These are phyloP conservation scores for Echinosophora koreensis DNA, from an alignment of 306 rosid genomes.

Conservation along the genomic window DNA sequence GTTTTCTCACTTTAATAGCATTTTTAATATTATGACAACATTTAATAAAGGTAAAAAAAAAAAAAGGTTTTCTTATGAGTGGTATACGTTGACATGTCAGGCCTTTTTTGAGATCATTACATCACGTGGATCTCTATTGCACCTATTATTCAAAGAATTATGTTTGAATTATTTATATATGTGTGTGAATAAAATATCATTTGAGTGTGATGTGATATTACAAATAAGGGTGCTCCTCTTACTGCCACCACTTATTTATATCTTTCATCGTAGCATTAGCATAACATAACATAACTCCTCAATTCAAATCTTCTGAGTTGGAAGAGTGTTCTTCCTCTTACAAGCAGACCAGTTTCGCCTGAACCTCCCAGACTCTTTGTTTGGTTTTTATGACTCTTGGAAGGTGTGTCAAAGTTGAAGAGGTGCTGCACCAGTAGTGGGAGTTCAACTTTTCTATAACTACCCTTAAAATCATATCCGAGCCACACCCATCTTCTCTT, in stretches of 20 bases:
- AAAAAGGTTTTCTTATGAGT: background rate
- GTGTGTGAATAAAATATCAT: too few species aligned
- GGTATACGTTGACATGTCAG: background rate
- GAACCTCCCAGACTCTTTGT: conserved; percentile 39
- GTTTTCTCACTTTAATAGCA: too few species aligned
- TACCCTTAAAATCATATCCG: background rate
- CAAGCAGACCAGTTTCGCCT: conserved; percentile 38
- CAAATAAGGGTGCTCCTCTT: background rate
- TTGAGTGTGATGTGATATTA: too few species aligned
- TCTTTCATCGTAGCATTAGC: background rate
- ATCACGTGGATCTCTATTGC: conserved; percentile 12
- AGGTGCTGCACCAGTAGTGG: background rate
- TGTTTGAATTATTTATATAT: too few species aligned
- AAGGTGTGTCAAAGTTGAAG: conserved; percentile 25
- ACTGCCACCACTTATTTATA: conserved; percentile 23
- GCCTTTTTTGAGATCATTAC: background rate
- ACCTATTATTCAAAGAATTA: background rate
- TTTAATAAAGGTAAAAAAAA: too few species aligned
- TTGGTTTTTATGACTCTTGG: conserved; percentile 6
- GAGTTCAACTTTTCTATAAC: background rate
- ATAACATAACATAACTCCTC: background rate
- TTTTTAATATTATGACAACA: too few species aligned
- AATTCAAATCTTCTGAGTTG: background rate
- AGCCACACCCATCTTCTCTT: background rate
- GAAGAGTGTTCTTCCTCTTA: background rate